Conservation (phyloP, 345 rosid species). For the Erysimum cheiranthoides region DNA sequence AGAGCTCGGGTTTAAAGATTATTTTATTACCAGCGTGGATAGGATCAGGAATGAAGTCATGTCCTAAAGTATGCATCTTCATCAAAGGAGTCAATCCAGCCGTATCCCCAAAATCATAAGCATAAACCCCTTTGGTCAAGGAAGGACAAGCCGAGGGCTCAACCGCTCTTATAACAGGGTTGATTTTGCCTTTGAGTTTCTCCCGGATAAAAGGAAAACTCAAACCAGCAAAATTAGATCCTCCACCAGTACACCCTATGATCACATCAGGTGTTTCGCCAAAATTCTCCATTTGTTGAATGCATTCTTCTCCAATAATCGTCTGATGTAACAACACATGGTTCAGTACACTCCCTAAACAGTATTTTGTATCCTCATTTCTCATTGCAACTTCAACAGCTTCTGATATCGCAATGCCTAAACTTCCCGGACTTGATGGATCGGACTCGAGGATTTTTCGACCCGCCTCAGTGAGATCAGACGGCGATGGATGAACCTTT, state of each 20-base stretch:
- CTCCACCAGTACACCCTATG: conserved; percentile 96
- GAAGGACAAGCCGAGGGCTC: conserved; percentile 97
- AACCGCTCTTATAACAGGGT: conserved; percentile 79
- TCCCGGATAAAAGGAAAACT: conserved; percentile 91
- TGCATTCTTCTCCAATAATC: conserved; percentile 89
- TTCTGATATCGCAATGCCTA: conserved; percentile 97
- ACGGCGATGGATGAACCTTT: conserved; percentile 92
- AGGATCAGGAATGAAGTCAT: conserved; percentile 96
- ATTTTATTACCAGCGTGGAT: conserved; percentile 77
- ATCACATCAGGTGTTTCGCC: conserved; percentile 89
- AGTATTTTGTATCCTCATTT: conserved; percentile 78
- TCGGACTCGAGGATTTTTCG: conserved; percentile 65
- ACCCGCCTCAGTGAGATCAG: conserved; percentile 71
- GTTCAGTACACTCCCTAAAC: conserved; percentile 89
- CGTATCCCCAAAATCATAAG: conserved; percentile 89
- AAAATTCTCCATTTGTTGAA: conserved; percentile 78
- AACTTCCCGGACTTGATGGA: conserved; percentile 82
- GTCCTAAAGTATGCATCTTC: conserved; percentile 99
- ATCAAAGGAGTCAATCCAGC: conserved; percentile 94
- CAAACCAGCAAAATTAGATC: conserved; percentile 93
- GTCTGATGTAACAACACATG: conserved; percentile 97
- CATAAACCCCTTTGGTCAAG: conserved; percentile 78
- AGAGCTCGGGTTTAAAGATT: neutral
- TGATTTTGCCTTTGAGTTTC: conserved; percentile 82
- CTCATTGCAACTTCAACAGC: conserved; percentile 89